Evolutionary conservation across 2,329 filamentous ascomycete genomes (phyloP), one percentile per base, ranked within the genome.

Genomic region (Dactylonectria estremocensis): DNA sequence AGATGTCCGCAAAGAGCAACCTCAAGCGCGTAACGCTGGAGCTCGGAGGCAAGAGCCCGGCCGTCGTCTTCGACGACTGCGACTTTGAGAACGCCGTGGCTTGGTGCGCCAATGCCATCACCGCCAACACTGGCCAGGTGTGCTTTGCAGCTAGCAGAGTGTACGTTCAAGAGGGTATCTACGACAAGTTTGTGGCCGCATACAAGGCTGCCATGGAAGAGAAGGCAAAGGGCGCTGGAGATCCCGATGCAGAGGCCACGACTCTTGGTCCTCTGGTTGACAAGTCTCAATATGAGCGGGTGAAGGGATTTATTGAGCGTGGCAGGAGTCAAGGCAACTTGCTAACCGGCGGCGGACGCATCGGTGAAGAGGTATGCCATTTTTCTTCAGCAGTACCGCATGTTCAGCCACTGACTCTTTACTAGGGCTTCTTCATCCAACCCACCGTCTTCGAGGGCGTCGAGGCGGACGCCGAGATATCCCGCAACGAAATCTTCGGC

Each of bases 131-230:
- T 0, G 92, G 92, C 18, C 92, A 94, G 78, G 90, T 93, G 54
- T 94, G 92, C 83, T 92, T 91, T 37, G 93, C 93, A 70, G 91
- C 91, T 6, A 92, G 91, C 1, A 83, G 92, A 3, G 90, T 94
- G 9, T 93, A 93, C 77, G 87, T 94, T 4, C 91, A 91, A 2
- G 81, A 84, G 53, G 76, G 79, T 40, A 86, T 92, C 78, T 90
- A 92, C 71, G 72, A 83, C 20, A 82, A 81, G 9, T 94, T 94
- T 73, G 87, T 92, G 65, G 82, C 83, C 66, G 80, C 80, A 0
- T 84, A 93, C 33, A 80, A 92, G 18, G 83, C 86, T 64, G 90
- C 90, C 69, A 89, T 93, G 83, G 84, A 83, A 80, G 78, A 84
- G 52, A 78, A 77, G 66, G 85, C 87, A 67, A 83, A 90, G 53